These are phyloP conservation scores for Arabidopsis lyrata DNA, from an alignment of 441 rosid species.

Conservation along the genomic window DNA sequence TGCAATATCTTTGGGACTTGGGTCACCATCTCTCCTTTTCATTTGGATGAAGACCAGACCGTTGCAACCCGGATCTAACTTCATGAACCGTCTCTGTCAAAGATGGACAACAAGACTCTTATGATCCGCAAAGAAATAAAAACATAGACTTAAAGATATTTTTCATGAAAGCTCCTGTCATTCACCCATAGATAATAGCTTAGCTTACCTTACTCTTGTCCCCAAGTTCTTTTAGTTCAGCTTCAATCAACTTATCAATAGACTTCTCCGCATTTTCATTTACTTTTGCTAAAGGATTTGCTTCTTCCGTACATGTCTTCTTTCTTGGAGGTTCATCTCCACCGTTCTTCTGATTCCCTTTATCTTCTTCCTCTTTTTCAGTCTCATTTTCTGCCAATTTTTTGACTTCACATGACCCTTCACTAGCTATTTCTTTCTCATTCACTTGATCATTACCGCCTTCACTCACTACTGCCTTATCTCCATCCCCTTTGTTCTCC, in stretches of 20 bases:
- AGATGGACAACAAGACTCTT: slow-evolving; percentile 1
- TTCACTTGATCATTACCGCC: slow-evolving; percentile 40
- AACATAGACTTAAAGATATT: neutral
- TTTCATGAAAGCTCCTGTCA: slow-evolving; percentile 7
- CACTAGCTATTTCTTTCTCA: slow-evolving; percentile 34
- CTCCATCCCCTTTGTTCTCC: slow-evolving; percentile 45
- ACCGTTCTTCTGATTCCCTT: slow-evolving; percentile 45
- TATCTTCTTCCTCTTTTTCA: slow-evolving; percentile 42
- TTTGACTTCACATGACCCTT: slow-evolving; percentile 48
- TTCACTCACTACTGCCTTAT: slow-evolving; percentile 43
- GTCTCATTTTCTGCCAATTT: slow-evolving; percentile 42
- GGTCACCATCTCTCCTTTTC: slow-evolving; percentile 83
- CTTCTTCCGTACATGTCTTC: slow-evolving; percentile 73
- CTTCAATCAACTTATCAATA: slow-evolving; percentile 91
- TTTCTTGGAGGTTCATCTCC: slow-evolving; percentile 65
- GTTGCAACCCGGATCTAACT: slow-evolving; percentile 90
- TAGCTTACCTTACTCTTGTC: slow-evolving; percentile 78
- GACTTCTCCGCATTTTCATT: slow-evolving; percentile 62
- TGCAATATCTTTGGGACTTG: slow-evolving; percentile 80
- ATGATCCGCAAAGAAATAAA: slow-evolving; percentile 6
- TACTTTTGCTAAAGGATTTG: slow-evolving; percentile 46
- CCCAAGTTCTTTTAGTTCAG: slow-evolving; percentile 87
- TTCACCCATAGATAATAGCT: slow-evolving; percentile 1
- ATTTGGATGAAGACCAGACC: slow-evolving; percentile 89
- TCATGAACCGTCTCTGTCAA: slow-evolving; percentile 74